Percentiles rank a stretch among this genome's conserved stretches.
These are phyloP conservation scores for Cardamine resedifolia DNA, from an alignment of 345 rosid genomes.

Conservation along the genomic window DNA sequence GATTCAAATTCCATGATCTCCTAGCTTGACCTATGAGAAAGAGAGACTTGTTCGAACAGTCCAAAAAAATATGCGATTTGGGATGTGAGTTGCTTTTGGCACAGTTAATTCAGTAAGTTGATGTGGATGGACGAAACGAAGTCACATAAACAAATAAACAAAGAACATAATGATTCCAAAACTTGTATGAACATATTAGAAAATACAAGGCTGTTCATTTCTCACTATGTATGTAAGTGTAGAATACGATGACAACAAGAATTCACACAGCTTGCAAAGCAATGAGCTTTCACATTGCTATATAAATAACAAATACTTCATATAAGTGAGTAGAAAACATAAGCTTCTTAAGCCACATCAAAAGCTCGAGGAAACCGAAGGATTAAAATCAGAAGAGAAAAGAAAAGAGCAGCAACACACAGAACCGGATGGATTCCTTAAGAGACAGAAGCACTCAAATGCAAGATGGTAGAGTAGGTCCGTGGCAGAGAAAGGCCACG, in stretches of 20 bases:
- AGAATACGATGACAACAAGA: conserved; percentile 24
- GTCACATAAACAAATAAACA: conserved; percentile 1
- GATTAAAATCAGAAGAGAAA: conserved; percentile 11
- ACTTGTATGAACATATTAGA: conserved; percentile 29
- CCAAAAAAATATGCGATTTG: neutral
- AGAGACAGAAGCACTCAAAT: conserved; percentile 35
- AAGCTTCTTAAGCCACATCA: conserved; percentile 16
- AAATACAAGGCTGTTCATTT: conserved; percentile 18
- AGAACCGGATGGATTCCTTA: neutral
- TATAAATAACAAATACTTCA: conserved; percentile 19
- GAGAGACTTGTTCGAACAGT: neutral
- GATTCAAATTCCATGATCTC: neutral
- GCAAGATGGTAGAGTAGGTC: conserved; percentile 79
- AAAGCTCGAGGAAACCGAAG: conserved; percentile 23
- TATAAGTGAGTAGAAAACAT: conserved; percentile 16
- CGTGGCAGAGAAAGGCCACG: conserved; percentile 80
- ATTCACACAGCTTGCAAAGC: conserved; percentile 26
- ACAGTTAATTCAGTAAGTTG: neutral
- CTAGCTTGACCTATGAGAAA: neutral
- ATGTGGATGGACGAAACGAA: neutral
- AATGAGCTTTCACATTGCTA: conserved; percentile 35
- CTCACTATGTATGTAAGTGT: conserved; percentile 12
- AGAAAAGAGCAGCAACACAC: neutral
- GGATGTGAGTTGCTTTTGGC: neutral
- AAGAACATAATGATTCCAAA: conserved; percentile 1